These are phyloP conservation scores for Atractiella rhizophila DNA, from an alignment of 768 basidiomycete genomes.

Conservation along the genomic window DNA sequence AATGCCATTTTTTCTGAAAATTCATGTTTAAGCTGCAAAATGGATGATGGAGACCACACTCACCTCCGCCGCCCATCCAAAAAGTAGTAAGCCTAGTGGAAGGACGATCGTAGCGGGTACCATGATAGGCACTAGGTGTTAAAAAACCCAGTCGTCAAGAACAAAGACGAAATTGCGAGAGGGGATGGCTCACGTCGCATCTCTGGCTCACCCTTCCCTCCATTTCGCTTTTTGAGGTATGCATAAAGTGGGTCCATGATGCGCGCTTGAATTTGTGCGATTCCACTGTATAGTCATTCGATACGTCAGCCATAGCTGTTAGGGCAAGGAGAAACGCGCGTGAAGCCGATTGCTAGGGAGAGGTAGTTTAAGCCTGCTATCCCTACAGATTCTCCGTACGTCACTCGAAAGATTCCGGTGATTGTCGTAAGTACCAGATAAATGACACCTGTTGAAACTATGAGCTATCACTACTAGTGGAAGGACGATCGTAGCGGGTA, in stretches of 20 bases:
- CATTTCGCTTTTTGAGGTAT: slow-evolving; percentile 30
- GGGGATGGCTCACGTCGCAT: too few species aligned
- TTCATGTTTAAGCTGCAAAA: too few species aligned
- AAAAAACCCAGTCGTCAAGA: background rate
- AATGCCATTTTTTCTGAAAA: slow-evolving; percentile 3
- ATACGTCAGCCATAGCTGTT: slow-evolving; percentile 1
- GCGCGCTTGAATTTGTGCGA: slow-evolving; percentile 32
- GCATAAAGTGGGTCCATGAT: slow-evolving; percentile 34
- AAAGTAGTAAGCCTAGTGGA: slow-evolving; percentile 40
- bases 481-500: slow-evolving; percentile 4
- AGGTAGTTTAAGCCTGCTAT: slow-evolving; percentile 46
- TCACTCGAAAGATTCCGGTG: slow-evolving; percentile 10
- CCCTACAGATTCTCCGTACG: slow-evolving; percentile 33
- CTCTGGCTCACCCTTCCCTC: slow-evolving; percentile 34
- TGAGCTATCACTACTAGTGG: background rate
- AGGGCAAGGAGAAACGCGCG: slow-evolving; percentile 29
- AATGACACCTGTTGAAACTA: slow-evolving; percentile 4
- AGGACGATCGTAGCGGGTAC: slow-evolving; percentile 24
- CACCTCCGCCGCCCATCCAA: slow-evolving; percentile 42
- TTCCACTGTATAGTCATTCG: slow-evolving; percentile 14
- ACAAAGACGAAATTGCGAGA: background rate
- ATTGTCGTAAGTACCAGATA: slow-evolving; percentile 15
- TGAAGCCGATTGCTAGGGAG: slow-evolving; percentile 40
- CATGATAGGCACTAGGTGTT: background rate
- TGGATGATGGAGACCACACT: slow-evolving; percentile 46